phyloP scores from a whole-genome alignment of 352 stramenopile genomes.

The Thraustochytrium sp. region DNA sequence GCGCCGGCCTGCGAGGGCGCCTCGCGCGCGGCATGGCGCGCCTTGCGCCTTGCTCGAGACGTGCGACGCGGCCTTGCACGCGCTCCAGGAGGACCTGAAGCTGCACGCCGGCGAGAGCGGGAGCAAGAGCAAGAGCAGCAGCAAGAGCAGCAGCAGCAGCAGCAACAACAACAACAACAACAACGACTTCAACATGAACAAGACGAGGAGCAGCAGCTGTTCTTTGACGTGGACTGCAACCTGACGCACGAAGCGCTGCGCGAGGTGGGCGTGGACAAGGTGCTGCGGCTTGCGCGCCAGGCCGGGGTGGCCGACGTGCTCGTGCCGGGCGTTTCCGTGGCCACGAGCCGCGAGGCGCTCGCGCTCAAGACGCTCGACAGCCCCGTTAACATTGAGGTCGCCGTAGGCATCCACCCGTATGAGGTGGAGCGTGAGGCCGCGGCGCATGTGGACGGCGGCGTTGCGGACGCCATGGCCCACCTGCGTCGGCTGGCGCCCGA shows the following conservation, averaged over 20 bases:
- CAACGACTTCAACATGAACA: too few species aligned
- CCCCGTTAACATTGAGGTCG: conserved; percentile 54
- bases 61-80: too few species aligned
- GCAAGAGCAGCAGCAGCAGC: too few species aligned
- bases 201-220: too few species aligned
- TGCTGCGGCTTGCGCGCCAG: neutral
- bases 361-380: neutral
- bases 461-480: neutral
- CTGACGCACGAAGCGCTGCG: conserved; percentile 27
- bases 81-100: too few species aligned
- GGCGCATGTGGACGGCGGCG: conserved; percentile 39
- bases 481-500: neutral
- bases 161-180: too few species aligned
- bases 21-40: too few species aligned
- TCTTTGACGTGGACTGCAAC: conserved; percentile 48
- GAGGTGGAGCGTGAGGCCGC: conserved; percentile 48
- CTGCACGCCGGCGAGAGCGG: too few species aligned
- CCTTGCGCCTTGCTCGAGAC: too few species aligned
- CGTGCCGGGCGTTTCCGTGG: neutral
- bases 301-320: neutral
- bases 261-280: neutral
- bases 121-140: too few species aligned
- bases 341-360: neutral
- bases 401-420: conserved; percentile 69
- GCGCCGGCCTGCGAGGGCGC: too few species aligned